These are phyloP conservation scores for Malania oleifera DNA, from an alignment of 164 flowering plant species.

Conservation along the genomic window DNA sequence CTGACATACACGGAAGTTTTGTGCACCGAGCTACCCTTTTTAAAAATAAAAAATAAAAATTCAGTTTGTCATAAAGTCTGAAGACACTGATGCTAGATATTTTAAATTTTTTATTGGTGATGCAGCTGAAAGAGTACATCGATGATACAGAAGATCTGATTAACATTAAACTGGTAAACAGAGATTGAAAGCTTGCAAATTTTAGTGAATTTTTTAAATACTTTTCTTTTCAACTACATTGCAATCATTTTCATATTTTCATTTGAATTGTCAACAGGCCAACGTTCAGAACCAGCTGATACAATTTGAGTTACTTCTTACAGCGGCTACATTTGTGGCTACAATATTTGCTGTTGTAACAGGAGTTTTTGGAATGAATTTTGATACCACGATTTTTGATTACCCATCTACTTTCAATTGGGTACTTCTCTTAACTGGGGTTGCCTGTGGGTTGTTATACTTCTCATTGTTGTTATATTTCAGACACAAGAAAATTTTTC, in stretches of 20 bases:
- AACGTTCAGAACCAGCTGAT: constrained; percentile 94
- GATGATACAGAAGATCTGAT: constrained; percentile 94
- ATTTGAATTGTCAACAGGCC: constrained; percentile 51
- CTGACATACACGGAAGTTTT: constrained; percentile 14
- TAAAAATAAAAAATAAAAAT: not conserved
- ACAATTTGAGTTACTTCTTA: constrained; percentile 81
- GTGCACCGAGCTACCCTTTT: too few species aligned
- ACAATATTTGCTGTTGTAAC: constrained; percentile 81
- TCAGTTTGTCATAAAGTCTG: not conserved
- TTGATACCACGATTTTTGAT: constrained; percentile 46
- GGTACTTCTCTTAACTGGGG: constrained; percentile 58
- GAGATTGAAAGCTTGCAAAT: not conserved
- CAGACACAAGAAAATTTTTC: constrained; percentile 63
- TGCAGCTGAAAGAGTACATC: constrained; percentile 89
- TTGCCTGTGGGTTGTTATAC: constrained; percentile 42
- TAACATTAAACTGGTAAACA: constrained; percentile 80
- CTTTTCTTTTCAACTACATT: not conserved
- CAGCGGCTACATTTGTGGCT: constrained; percentile 85
- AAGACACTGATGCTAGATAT: not conserved
- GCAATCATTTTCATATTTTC: not conserved
- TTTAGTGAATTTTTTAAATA: not conserved
- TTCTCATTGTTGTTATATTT: constrained; percentile 57
- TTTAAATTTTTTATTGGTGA: constrained; percentile 6
- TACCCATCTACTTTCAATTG: constrained; percentile 54
- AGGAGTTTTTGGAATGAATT: constrained; percentile 94